Evolutionary conservation across 139 green algal genomes (phyloP), one percentile per base, ranked within the genome.

Genomic region (Nannochloris sp.): DNA sequence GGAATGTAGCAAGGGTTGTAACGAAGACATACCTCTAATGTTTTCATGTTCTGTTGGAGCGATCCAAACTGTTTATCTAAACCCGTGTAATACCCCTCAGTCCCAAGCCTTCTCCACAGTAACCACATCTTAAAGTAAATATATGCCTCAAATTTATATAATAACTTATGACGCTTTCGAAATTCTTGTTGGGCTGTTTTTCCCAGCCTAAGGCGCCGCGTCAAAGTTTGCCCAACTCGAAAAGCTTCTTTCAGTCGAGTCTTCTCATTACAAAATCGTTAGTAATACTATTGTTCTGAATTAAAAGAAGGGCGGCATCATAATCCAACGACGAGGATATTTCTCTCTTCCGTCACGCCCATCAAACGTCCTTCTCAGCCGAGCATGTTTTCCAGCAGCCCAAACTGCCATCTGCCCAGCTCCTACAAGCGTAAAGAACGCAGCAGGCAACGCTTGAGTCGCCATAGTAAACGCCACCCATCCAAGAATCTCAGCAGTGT

Each of bases 271-370:
- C n/a, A n/a, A n/a, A n/a, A n/a, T n/a, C n/a, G n/a, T n/a, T n/a
- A n/a, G n/a, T n/a, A n/a, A n/a, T n/a, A n/a, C n/a, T n/a, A n/a
- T n/a, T n/a, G n/a, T n/a, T n/a, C 25, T n/a, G 12, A 24, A 36
- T 78, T 39, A 95, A 51, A 96, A 85, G 38, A 98, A 74, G 2
- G 90, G 92, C 15, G 93, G 93, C 27, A 98, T 71, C 61, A 98
- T 92, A 39, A 96, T 77, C 81, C 84, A 98, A 10, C 92, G 77
- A 25, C 76, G 74, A 0, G 90, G 92, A 76, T 98, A 98, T 83
- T 90, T 93, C 0, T 68, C 56, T 0, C 80, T 76, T 4, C 92
- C 92, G 2, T 97, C 89, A 64, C 89, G 90, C 35, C 92, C 92
- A 55, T 98, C 87, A 78, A 98, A 98, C 0, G 79, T 85, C 84